Conservation (phyloP, 1,284 basidiomycete genomes). For the Phellopilus nigrolimitatus region DNA sequence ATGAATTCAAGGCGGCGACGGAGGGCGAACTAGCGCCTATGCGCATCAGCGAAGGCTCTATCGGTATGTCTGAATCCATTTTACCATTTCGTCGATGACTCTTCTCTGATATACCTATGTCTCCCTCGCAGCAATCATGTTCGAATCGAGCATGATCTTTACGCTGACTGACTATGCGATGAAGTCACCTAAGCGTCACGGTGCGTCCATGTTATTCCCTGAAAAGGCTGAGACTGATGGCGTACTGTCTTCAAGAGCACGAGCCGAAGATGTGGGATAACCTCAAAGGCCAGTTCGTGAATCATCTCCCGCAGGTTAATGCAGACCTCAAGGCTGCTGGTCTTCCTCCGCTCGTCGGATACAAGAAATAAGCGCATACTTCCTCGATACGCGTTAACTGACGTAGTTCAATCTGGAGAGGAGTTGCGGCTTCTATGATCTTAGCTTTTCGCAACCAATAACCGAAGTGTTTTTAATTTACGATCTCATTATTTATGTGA, state of each 20-base stretch:
- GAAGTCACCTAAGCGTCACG: conserved; percentile 50
- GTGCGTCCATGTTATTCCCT: conserved; percentile 30
- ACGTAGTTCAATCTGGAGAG: too few species aligned
- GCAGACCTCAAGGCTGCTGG: conserved; percentile 45
- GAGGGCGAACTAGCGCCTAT: conserved; percentile 47
- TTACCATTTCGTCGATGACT: too few species aligned
- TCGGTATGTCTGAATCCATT: conserved; percentile 37
- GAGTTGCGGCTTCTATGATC: too few species aligned
- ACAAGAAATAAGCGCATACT: not conserved
- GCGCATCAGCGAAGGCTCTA: conserved; percentile 47
- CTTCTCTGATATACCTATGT: too few species aligned
- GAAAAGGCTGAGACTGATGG: not conserved
- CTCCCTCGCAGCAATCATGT: conserved; percentile 58
- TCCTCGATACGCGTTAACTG: too few species aligned
- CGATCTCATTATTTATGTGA: too few species aligned
- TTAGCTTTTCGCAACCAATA: too few species aligned
- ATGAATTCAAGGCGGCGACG: conserved; percentile 50
- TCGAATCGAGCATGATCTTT: conserved; percentile 58
- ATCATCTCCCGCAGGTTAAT: conserved; percentile 53
- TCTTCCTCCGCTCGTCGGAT: conserved; percentile 29
- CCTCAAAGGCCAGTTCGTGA: conserved; percentile 52
- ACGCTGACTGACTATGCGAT: conserved; percentile 60
- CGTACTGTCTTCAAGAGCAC: conserved; percentile 34
- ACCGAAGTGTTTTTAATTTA: too few species aligned
- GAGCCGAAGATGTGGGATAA: conserved; percentile 61